These are phyloP conservation scores for Eucalyptus victrix DNA, from an alignment of 345 rosid genomes.

Conservation along the genomic window DNA sequence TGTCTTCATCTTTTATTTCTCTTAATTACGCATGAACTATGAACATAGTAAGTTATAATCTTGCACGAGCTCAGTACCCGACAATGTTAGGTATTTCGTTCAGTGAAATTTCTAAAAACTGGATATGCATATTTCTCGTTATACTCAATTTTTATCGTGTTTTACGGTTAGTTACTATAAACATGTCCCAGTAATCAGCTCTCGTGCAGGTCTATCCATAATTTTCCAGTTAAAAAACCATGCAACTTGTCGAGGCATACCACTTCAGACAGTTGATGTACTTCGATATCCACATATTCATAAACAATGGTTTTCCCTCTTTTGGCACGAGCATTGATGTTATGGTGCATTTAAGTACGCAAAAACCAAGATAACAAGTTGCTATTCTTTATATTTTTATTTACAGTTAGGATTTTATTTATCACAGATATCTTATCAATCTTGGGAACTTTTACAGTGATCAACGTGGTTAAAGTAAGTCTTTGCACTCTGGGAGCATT, in stretches of 20 bases:
- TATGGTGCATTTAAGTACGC: not conserved
- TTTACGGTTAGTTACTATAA: not conserved
- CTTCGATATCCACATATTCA: not conserved
- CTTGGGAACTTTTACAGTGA: not conserved
- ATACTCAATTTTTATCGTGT: not conserved
- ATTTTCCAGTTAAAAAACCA: not conserved
- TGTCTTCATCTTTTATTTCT: not conserved
- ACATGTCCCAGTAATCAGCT: not conserved
- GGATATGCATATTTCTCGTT: not conserved
- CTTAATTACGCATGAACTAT: not conserved
- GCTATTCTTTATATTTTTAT: not conserved
- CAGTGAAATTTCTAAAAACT: not conserved
- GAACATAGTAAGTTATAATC: not conserved
- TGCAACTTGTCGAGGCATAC: not conserved
- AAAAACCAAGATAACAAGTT: not conserved
- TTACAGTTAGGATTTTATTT: not conserved
- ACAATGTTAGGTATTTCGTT: not conserved
- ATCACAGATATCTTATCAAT: not conserved
- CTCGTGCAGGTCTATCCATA: not conserved
- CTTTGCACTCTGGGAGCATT: not conserved
- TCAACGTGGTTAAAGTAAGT: not conserved
- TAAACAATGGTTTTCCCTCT: not conserved
- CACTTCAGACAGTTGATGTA: not conserved
- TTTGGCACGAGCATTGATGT: not conserved
- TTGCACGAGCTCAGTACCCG: not conserved